Evolutionary conservation across 2,329 filamentous ascomycete genomes (phyloP).

Genomic region (Aspergillus felis): DNA sequence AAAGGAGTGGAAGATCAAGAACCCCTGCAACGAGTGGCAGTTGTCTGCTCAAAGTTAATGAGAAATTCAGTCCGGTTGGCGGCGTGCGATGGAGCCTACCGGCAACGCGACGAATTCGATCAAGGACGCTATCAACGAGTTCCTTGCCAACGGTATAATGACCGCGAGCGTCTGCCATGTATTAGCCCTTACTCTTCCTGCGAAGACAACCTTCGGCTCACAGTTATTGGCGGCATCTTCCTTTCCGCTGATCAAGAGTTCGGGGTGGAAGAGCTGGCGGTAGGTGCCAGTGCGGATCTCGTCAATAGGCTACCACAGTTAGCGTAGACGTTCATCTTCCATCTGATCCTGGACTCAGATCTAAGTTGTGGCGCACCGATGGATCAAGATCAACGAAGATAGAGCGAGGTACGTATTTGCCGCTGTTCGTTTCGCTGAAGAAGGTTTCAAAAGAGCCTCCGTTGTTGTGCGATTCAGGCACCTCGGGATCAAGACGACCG

Average conservation of each 20-base stretch:
- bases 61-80: conserved; percentile 11
- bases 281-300: conserved; percentile 63
- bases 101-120: conserved; percentile 61
- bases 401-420: conserved; percentile 65
- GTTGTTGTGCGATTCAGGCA: conserved; percentile 49
- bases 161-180: conserved; percentile 56
- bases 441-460: conserved; percentile 62
- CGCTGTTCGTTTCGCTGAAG: conserved; percentile 61
- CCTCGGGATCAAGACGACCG: conserved; percentile 55
- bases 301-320: conserved; percentile 53
- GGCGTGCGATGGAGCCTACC: conserved; percentile 39
- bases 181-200: conserved; percentile 12
- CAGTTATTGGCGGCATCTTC: conserved; percentile 68
- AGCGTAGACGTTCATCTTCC: conserved; percentile 4
- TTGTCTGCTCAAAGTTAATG: conserved; percentile 48
- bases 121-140: conserved; percentile 60
- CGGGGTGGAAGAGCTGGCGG: conserved; percentile 62
- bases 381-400: conserved; percentile 66
- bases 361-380: conserved; percentile 42
- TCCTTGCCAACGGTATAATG: conserved; percentile 69
- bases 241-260: conserved; percentile 63
- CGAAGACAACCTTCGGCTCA: conserved; percentile 23
- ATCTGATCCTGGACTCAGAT: neutral
- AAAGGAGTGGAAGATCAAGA: conserved; percentile 66
- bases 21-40: conserved; percentile 63